Evolutionary conservation across 352 stramenopile genomes (phyloP), one percentile per base, ranked within the genome.

Genomic region (Globisporangium echinulatum): DNA sequence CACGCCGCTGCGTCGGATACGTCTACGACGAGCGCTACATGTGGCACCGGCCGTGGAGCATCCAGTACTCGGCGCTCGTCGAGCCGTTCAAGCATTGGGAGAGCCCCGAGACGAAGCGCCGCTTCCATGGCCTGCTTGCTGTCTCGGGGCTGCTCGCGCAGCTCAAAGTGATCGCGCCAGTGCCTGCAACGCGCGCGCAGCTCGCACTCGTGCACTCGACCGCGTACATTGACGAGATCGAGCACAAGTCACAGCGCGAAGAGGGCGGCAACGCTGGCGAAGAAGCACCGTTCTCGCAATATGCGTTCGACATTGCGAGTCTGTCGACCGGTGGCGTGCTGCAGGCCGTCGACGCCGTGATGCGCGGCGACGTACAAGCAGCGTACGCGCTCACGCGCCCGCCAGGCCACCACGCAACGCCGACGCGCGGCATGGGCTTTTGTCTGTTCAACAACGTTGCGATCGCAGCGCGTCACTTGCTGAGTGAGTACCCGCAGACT

Each of bases 21-120:
- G 85, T 94, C 0, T 94, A 78, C 54, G 83, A 94, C 43, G 80
- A 94, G 70, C 76, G 80, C 17, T 92, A 79, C 72, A 63, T 92
- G 54, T 92, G 85, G 85, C 83, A 95, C 53, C 64, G 68, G 0
- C 67, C 83, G 0, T 88, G 78, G 72, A 82, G 68, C 52, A 42
- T 74, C 14, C 74, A 74, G 40, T 78, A 79, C 66, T 81, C 78
- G 51, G 49, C 70, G 46, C 63, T 88, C 4, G 67, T 78, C 10
- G 64, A 88, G 68, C 81, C 78, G 8, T 88, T 85, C 66, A 69
- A 70, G 40, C 86, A 92, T 61, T 96, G 81, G 82, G 86, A 96
- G 61, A 71, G 77, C 39, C 62, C 81, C 2, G 84, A 92, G 68
- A 92, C 82, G 52, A 94, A 95, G 65, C 82, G 80, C 11, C 78